phyloP scores from a whole-genome alignment of 2,329 filamentous ascomycete genomes.

The Elsinoe ampelina region DNA sequence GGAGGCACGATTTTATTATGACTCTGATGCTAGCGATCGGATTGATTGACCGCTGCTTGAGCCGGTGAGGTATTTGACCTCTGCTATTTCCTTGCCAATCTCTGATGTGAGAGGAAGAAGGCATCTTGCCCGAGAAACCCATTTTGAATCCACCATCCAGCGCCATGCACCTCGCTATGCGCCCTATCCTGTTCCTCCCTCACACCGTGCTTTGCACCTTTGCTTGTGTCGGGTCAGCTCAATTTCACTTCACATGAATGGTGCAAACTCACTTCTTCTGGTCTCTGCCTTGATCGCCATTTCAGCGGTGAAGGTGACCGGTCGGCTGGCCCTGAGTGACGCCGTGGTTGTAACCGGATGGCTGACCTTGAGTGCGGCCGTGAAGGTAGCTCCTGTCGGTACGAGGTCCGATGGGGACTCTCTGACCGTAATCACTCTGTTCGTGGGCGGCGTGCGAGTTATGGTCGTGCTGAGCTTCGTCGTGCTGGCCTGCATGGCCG shows the following conservation, averaged over 20 bases:
- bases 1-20: not conserved
- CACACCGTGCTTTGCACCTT: not conserved
- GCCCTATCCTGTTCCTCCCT: not conserved
- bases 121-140: not conserved
- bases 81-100: not conserved
- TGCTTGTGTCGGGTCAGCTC: not conserved
- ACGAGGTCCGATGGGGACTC: not conserved
- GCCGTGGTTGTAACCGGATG: not conserved
- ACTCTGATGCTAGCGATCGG: not conserved
- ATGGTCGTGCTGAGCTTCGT: not conserved
- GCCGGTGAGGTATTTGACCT: not conserved
- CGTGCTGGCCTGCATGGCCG: not conserved
- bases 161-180: not conserved
- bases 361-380: not conserved
- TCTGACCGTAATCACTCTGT: not conserved
- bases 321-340: not conserved
- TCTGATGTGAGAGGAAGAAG: not conserved
- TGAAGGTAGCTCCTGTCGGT: not conserved
- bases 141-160: not conserved
- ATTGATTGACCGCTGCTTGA: not conserved
- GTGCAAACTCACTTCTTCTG: not conserved
- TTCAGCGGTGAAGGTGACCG: not conserved
- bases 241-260: not conserved
- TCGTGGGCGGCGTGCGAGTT: no score
- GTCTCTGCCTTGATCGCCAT: not conserved